A percentile compares a stretch with the other conserved stretches of the same genome.
phyloP scores from a whole-genome alignment of 2,329 filamentous ascomycete genomes.

The Scedosporium apiospermum region DNA sequence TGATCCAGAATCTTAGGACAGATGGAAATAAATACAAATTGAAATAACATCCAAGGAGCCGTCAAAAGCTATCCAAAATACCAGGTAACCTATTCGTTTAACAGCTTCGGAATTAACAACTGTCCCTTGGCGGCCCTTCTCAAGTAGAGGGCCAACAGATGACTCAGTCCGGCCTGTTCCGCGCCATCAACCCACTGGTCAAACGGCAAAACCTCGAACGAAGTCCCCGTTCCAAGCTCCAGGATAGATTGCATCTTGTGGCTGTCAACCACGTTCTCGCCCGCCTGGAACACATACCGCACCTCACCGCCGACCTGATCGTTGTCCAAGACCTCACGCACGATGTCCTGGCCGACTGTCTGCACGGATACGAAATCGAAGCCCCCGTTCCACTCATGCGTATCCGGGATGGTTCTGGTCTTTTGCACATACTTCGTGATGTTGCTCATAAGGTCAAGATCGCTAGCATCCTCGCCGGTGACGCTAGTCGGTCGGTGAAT shows the following conservation, averaged over 20 bases:
- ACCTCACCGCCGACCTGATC: background rate
- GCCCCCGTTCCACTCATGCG: background rate
- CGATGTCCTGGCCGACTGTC: background rate
- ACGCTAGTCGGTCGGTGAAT: conserved; percentile 19
- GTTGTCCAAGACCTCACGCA: background rate
- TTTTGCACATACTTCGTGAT: conserved; percentile 5
- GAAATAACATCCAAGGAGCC: background rate
- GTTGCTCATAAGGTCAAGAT: conserved; percentile 11
- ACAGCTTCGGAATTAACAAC: background rate
- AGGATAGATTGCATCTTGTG: background rate
- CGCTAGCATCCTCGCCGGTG: conserved; percentile 7
- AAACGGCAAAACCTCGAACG: conserved; percentile 4
- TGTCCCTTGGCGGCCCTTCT: background rate
- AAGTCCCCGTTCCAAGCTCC: background rate
- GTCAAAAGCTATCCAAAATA: background rate
- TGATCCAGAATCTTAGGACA: too few species aligned
- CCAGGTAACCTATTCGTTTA: background rate
- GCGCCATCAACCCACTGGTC: conserved; percentile 1
- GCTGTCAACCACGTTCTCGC: background rate
- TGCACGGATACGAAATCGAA: conserved; percentile 2
- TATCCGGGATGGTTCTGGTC: background rate
- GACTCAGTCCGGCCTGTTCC: conserved; percentile 1
- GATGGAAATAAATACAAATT: too few species aligned
- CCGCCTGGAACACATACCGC: background rate
- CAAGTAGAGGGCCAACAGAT: background rate